Base-by-base conservation (phyloP, 352 stramenopile genomes). In the Globisporangium cylindrosporum region DNA sequence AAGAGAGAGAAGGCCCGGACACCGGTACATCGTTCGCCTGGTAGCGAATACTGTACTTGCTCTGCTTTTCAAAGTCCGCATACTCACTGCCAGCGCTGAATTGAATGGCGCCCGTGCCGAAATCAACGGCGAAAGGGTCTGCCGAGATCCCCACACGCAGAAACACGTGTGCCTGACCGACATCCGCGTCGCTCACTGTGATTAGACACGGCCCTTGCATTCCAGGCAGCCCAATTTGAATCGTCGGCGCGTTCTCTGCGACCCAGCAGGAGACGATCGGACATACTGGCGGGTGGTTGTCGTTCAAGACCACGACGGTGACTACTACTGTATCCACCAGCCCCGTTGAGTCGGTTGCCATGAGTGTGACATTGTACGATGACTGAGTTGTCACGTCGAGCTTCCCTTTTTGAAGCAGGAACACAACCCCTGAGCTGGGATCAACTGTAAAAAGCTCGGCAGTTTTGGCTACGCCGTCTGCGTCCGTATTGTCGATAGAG, bases 221-320 rank as follows among this genome's bases (percentile, higher is more conserved):
- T 0, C 82, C 82, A 22, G 78, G 75, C 5, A 76, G 4, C 0
- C 78, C 82, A 38, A 38, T 48, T 14, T 80, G 71, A 8, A 88
- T 62, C 0, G 41, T 57, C 18, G 68, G 34, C 6, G 78, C 69
- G 34, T 90, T 90, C 67, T 90, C 82, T 15, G 83, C 56, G 8
- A 78, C 75, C 80, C 80, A 90, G 49, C 82, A 90, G n/a, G 88
- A 73, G 48, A 90, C 2, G 3, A 36, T 15, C 1, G 77, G 67
- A 59, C 82, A 90, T 38, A 66, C 54, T 0, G 82, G 82, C 3
- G 76, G 66, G 25, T 90, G 70, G 25, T 90, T 90, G 57, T 88
- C 78, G 36, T 83, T 73, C 14, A 87, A 46, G 15, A 87, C 67
- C 0, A 60, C 65, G 38, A 90, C 64, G 4, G 58, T 22, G 4